Evolutionary conservation across 805 yeast genomes (phyloP), one percentile per base, ranked within the genome.

Genomic region (Priceomyces castillae): DNA sequence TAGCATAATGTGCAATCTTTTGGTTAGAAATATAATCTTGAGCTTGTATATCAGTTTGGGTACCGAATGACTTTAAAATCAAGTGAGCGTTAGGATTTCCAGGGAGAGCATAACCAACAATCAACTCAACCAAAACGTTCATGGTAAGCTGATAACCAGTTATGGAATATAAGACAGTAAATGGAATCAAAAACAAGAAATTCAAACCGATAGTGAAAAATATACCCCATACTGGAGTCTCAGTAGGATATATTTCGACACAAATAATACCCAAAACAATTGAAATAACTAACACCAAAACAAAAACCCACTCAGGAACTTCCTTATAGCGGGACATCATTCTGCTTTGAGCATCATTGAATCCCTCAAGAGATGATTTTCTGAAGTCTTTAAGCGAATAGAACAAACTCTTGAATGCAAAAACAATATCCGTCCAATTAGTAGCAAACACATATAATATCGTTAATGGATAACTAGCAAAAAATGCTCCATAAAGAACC

Each of bases 1-100:
- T 80, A 52, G 77, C 60, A 54, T 83, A 83, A 45, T 82, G 86
- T 2, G 79, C 86, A 57, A 79, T 57, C 53, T 83, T 83, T 70
- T 78, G 76, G 52, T 80, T 84, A 7, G 71, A 65, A 25, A 78
- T 65, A 54, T 72, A 80, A 41, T 70, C 65, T 33, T 78, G 69
- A 1, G 85, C 84, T 53, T 80, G 84, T 39, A 74, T 73, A 62
- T 75, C 76, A 30, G 80, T 71, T 49, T 76, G 75, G 57, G 72
- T 78, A 20, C 85, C 84, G 51, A 73, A 74, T 7, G 82, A 76
- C 60, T 81, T 81, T 65, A 80, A 71, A 51, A 78, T 72, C 73
- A 53, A 58, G 52, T 63, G 52, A 12, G 71, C 70, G 40, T 56
- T 46, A 28, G 64, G 63, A 42, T 65, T 66, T 39, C 71, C 71